Evolutionary conservation across 2,329 filamentous ascomycete species (phyloP), one percentile per base, ranked within the genome.

Genomic region (Beauveria medogensis): DNA sequence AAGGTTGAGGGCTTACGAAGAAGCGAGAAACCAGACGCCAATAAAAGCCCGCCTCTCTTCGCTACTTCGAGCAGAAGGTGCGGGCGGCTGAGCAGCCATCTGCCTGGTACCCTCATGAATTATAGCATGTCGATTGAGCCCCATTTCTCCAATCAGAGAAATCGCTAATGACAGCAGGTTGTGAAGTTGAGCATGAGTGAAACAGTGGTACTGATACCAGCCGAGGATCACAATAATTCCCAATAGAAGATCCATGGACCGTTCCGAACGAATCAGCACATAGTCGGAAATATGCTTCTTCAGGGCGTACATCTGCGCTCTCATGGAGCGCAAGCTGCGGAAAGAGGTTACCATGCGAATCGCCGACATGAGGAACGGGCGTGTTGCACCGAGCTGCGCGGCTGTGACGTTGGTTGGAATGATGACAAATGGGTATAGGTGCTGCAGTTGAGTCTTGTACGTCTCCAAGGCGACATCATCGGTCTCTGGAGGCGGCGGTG

Each of bases 161-260:
- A 74, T 68, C 1, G 80, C 78, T 22, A 85, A 64, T 9, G 78
- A 73, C 3, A 83, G 67, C 3, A 84, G 69, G 56, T 80, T 82
- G 65, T 77, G 77, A 14, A 84, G 67, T 62, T 84, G 82, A 0
- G 76, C 73, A 56, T 83, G 80, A 67, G 78, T 73, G 63, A 81
- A 74, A 64, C 80, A 82, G 65, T 83, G 80, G 55, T 82, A 79
- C 52, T 83, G 80, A 60, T 82, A 81, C 73, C 76, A 83, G 0
- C 76, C 76, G 2, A 80, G 64, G 28, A 82, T 74, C 0, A 82
- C 74, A 3, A 83, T 67, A 3, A 83, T 74, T 0, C 79, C 77
- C 59, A 78, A 72, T 0, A 83, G 68, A 2, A 82, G 66, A 61
- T 83, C 81, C 12, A 83, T 63, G 0, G 80, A 82, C 18, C 79